Evolutionary conservation across 202 grass and related monocot species (phyloP), one percentile per base, ranked within the genome.

Genomic region (Bolboschoenoplectus hybrid): DNA sequence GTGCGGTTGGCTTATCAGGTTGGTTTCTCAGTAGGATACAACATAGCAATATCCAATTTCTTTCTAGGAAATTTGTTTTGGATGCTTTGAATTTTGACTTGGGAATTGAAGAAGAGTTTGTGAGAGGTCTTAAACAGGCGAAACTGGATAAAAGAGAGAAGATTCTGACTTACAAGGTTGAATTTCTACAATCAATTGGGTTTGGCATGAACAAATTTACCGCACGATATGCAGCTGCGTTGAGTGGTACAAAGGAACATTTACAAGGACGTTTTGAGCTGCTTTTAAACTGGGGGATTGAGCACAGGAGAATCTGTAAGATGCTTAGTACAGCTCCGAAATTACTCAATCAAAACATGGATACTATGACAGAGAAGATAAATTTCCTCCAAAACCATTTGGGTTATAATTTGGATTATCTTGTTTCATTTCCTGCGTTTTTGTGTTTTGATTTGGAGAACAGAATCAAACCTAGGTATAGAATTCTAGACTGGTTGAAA

Each of bases 371-470:
- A 43, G 90, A 91, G 73, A 98, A 98, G 89, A 83, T 95, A 50
- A 85, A 89, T 84, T 95, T 91, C 63, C 85, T 95, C 67, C 83
- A 89, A 46, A 85, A 91, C 79, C 88, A 93, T 74, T 68, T 98
- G 84, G 90, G 91, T 16, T 91, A 89, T 84, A 85, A 90, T 32
- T 87, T 98, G 87, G 91, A 92, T 32, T 98, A 92, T 89, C 86
- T 95, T 64, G 61, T 89, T 86, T 85, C 71, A 56, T 98, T 93
- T 85, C 93, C 93, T 44, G 55, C 88, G 62, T 91, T 93, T 87
- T 86, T 98, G 57, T 93, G 89, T 84, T 98, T 92, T 90, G 89
- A 98, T 92, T 85, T 98, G 72, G 91, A 98, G 45, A 98, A 98
- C 53, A 89, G 93, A 82, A 60, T 74, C 19, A 98, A 91, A 65